These are phyloP conservation scores for Cyclotella atomus DNA, from an alignment of 108 stramenopile genomes.

Conservation along the genomic window DNA sequence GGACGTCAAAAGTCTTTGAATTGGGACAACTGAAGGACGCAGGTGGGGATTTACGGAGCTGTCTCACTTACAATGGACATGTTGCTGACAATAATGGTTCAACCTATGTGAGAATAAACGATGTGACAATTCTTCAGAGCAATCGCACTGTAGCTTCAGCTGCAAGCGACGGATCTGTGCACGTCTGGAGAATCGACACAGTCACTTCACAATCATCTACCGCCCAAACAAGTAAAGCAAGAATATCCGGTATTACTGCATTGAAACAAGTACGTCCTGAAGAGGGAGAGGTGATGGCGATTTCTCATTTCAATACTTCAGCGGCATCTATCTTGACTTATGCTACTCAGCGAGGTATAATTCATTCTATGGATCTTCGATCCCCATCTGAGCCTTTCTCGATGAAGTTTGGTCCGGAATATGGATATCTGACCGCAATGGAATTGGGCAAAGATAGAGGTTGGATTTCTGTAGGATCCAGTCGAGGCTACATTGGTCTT, in stretches of 20 bases:
- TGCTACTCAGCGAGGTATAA: conserved; percentile 78
- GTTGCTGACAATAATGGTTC: conserved; percentile 14
- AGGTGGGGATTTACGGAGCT: conserved; percentile 77
- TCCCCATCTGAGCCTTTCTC: conserved; percentile 77
- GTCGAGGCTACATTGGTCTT: conserved; percentile 64
- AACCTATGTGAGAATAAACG: conserved; percentile 67
- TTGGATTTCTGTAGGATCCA: conserved; percentile 90
- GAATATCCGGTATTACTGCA: conserved; percentile 68
- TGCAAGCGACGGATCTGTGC: conserved; percentile 85
- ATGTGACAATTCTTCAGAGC: conserved; percentile 88
- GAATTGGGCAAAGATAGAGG: conserved; percentile 87
- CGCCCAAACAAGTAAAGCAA: conserved; percentile 27
- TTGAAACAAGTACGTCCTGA: conserved; percentile 55
- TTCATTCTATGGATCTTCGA: conserved; percentile 87
- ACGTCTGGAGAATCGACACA: conserved; percentile 88
- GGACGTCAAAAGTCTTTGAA: conserved; percentile 93
- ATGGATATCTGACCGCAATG: conserved; percentile 87
- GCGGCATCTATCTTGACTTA: conserved; percentile 82
- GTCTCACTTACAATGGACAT: conserved; percentile 84
- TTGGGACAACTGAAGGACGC: conserved; percentile 78
- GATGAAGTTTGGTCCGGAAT: conserved; percentile 77
- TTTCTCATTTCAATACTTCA: conserved; percentile 92
- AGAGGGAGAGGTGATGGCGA: conserved; percentile 90
- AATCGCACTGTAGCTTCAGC: conserved; percentile 90
- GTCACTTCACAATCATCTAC: conserved; percentile 45